Evolutionary conservation across 352 stramenopile genomes (phyloP).

Genomic region (Globisporangium lucens): DNA sequence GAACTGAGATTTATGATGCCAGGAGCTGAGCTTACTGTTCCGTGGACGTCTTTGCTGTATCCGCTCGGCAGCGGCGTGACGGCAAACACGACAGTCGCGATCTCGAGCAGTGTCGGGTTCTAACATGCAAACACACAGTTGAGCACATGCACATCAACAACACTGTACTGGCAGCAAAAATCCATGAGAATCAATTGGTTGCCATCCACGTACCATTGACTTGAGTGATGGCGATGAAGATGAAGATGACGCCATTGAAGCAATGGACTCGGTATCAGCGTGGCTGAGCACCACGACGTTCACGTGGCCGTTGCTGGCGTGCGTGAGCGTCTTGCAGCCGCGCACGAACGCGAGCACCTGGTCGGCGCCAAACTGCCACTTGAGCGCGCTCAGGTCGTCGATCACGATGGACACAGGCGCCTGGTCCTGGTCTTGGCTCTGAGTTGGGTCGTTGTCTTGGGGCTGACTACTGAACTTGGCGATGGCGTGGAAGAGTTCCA

Average conservation of each 20-base stretch:
- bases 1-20: too few relatives aligned
- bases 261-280: constrained; percentile 33
- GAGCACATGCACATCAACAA: not conserved
- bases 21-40: constrained; percentile 35
- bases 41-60: constrained; percentile 77
- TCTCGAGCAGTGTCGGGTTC: constrained; percentile 46
- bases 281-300: constrained; percentile 67
- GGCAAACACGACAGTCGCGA: constrained; percentile 49
- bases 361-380: constrained; percentile 46
- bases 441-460: not conserved
- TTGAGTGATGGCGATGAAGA: constrained; percentile 3
- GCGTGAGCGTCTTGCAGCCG: constrained; percentile 60
- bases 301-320: constrained; percentile 35
- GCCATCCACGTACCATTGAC: not conserved
- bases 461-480: constrained; percentile 10
- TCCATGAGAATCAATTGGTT: not conserved
- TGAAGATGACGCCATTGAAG: not conserved
- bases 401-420: constrained; percentile 47
- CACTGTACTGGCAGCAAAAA: constrained; percentile 2
- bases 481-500: constrained; percentile 38
- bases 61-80: constrained; percentile 57
- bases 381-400: constrained; percentile 61
- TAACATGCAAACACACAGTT: constrained; percentile 17
- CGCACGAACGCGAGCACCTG: constrained; percentile 54
- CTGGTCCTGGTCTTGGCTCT: not conserved